These are phyloP conservation scores for Chaetomium sp. DNA, from an alignment of 2,329 filamentous ascomycete genomes.

Conservation along the genomic window DNA sequence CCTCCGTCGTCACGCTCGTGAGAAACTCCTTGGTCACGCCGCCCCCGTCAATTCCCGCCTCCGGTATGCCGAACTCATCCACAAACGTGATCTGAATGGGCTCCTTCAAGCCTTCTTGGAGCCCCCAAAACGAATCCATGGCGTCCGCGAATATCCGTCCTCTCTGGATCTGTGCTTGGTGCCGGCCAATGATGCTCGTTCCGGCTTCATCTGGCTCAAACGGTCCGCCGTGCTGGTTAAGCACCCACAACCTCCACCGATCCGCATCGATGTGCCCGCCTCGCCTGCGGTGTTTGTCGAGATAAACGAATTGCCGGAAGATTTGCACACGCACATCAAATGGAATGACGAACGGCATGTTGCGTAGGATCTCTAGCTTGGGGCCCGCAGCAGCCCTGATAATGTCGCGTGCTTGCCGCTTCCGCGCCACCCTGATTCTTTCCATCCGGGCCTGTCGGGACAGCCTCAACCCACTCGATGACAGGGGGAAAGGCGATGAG, in stretches of 20 bases:
- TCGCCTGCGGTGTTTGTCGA: constrained; percentile 70
- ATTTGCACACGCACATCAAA: constrained; percentile 88
- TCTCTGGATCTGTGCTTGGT: constrained; percentile 74
- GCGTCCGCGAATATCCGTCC: constrained; percentile 81
- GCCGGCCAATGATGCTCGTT: constrained; percentile 44
- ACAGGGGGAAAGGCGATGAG: constrained; percentile 25
- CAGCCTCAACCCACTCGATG: constrained; percentile 49
- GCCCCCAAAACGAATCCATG: constrained; percentile 70
- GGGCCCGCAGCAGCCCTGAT: constrained; percentile 75
- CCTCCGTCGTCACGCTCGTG: constrained; percentile 78
- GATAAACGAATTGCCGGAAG: constrained; percentile 82
- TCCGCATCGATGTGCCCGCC: constrained; percentile 66
- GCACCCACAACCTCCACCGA: constrained; percentile 60
- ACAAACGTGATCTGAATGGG: constrained; percentile 96
- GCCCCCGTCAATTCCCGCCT: constrained; percentile 93
- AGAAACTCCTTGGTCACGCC: constrained; percentile 97
- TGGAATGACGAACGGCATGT: constrained; percentile 95
- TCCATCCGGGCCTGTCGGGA: constrained; percentile 60
- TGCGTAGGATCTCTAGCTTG: constrained; percentile 81
- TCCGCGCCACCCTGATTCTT: constrained; percentile 55
- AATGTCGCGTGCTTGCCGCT: constrained; percentile 60
- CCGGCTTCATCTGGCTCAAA: constrained; percentile 20
- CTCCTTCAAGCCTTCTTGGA: constrained; percentile 82
- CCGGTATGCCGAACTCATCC: constrained; percentile 76
- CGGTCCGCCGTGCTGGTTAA: constrained; percentile 33